These are phyloP conservation scores for Ormosia semicastrata DNA, from an alignment of 306 rosid species.

Conservation along the genomic window DNA sequence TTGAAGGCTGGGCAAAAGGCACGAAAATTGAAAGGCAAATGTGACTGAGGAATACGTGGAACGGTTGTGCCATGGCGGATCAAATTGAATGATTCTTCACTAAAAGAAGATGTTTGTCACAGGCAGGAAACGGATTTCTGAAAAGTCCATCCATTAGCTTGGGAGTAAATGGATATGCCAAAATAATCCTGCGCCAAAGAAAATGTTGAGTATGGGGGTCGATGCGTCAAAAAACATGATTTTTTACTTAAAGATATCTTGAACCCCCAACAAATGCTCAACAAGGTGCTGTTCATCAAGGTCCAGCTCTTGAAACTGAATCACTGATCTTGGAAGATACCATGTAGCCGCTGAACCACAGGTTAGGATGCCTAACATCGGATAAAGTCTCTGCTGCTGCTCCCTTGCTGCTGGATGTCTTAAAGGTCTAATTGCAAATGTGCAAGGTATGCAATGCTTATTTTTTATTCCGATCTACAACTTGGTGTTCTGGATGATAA, in stretches of 20 bases:
- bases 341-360: slow-evolving; percentile 19
- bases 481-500: not conserved
- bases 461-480: not conserved
- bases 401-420: slow-evolving; percentile 32
- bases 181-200: slow-evolving; percentile 99
- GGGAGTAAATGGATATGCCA: slow-evolving; percentile 87
- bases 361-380: slow-evolving; percentile 19
- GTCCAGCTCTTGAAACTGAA: slow-evolving; percentile 40
- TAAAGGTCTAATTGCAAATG: slow-evolving; percentile 29
- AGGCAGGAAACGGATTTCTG: slow-evolving; percentile 70
- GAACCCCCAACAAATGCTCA: slow-evolving; percentile 74
- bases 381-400: slow-evolving; percentile 29
- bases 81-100: slow-evolving; percentile 72
- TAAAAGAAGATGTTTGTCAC: slow-evolving; percentile 72
- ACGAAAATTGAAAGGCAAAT: slow-evolving; percentile 70
- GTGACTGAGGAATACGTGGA: slow-evolving; percentile 77
- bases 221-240: slow-evolving; percentile 63
- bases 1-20: slow-evolving; percentile 83
- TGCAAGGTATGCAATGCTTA: slow-evolving; percentile 16
- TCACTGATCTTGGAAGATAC: slow-evolving; percentile 24
- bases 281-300: slow-evolving; percentile 45
- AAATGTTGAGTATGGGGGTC: slow-evolving; percentile 96
- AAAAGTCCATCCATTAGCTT: slow-evolving; percentile 84
- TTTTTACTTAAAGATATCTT: slow-evolving; percentile 57
- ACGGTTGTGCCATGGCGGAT: slow-evolving; percentile 71